Base-by-base conservation (phyloP, 305 asterid genomes). In the Rubia peregrina region DNA sequence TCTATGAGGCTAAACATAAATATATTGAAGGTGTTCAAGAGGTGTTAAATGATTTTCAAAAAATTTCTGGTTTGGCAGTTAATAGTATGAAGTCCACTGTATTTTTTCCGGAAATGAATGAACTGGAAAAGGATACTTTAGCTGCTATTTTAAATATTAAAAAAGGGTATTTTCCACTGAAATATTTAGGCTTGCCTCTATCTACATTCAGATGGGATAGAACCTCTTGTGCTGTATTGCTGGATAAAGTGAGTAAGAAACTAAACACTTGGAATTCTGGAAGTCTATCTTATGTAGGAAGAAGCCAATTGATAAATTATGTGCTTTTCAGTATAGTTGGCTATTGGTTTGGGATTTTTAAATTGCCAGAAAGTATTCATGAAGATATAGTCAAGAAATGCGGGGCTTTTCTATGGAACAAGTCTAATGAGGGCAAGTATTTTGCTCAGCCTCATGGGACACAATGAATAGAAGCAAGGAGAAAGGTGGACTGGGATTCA, bases 351-450 rank as follows among this genome's bases (percentile, higher is more conserved):
- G 4, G 17, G 3, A 16, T 46, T 8, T 42, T 42, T 42, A 42
- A 42, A 5, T 2, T 46, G 0, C 53, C 53, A 2, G 53, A 46
- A 12, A 5, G 17, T 0, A 16, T 46, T 4, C 53, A 46, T 13
- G 3, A 46, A 3, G 14, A 46, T 1, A 46, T 46, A 0, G 53
- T 46, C 0, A 16, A 46, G 17, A 13, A 11, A 0, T 46, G 17
- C 1, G 12, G 53, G 17, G 14, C 13, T 11, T 46, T 0, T 11
- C 0, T 13, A 0, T 46, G 53, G 53, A 5, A 10, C 4, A 46
- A 16, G 0, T 1, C 4, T 0, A 0, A 2, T 0, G 0, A 16
- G 12, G 53, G 13, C 0, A 46, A n/a, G 1, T 14, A 16, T 0
- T 46, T 10, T 12, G 38, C 38, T 4, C 38, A 1, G 38, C 38